These are phyloP conservation scores for Chrysanthemum lavandulifolium DNA, from an alignment of 129 eudicot genomes.

Conservation along the genomic window DNA sequence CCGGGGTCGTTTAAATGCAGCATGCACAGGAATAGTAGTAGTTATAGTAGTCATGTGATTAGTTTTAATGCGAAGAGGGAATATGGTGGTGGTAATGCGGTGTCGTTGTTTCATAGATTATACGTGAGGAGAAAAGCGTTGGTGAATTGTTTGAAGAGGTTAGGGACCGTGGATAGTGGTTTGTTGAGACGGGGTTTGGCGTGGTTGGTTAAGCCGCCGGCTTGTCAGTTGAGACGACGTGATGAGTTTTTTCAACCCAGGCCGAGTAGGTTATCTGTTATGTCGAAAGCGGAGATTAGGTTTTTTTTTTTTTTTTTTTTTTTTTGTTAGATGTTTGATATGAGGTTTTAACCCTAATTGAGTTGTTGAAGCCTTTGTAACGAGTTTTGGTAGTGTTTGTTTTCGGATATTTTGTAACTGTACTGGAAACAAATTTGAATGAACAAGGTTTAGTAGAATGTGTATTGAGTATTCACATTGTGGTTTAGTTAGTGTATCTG, in stretches of 20 bases:
- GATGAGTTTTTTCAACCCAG: conserved; percentile 59
- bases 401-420: neutral
- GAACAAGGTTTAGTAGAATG: no score
- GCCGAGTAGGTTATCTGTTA: conserved; percentile 61
- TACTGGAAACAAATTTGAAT: neutral
- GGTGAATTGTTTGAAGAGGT: conserved; percentile 66
- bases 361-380: neutral
- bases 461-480: no score
- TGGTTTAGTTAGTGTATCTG: neutral
- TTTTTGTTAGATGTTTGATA: conserved; percentile 9
- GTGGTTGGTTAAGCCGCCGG: conserved; percentile 64
- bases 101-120: conserved; percentile 49
- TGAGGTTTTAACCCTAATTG: conserved; percentile 19
- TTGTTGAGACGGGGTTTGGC: conserved; percentile 60
- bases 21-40: conserved; percentile 42
- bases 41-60: neutral
- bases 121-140: conserved; percentile 70
- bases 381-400: neutral
- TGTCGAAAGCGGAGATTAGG: conserved; percentile 38
- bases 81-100: neutral
- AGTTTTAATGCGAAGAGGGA: no score
- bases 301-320: no score
- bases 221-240: conserved; percentile 56
- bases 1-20: conserved; percentile 85
- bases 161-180: conserved; percentile 69